Evolutionary conservation across 352 stramenopile genomes (phyloP).

Genomic region (Phytophthora nicotianae): DNA sequence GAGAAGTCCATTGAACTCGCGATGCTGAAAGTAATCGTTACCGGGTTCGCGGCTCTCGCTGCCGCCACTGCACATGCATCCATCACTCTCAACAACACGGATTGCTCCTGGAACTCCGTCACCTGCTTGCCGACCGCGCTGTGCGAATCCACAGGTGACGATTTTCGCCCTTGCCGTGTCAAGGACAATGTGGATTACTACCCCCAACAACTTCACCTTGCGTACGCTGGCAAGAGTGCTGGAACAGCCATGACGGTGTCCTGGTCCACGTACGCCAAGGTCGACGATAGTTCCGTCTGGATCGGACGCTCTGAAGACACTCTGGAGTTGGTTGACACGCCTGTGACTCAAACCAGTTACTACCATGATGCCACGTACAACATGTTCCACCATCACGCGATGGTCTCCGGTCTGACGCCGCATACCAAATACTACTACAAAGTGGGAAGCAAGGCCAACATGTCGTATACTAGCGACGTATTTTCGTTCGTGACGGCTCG

Average conservation of each 20-base stretch:
- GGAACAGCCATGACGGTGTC: conserved; percentile 58
- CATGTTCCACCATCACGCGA: conserved; percentile 51
- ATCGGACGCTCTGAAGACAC: conserved; percentile 31
- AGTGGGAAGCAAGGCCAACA: conserved; percentile 21
- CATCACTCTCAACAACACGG: conserved; percentile 19
- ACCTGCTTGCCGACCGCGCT: conserved; percentile 10
- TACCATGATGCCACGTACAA: conserved; percentile 54
- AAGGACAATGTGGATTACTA: conserved; percentile 24
- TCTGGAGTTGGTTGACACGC: conserved; percentile 13
- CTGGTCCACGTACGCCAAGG: conserved; percentile 46
- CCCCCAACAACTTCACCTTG: conserved; percentile 56
- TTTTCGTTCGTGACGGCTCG: conserved; percentile 36
- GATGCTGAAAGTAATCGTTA: conserved; percentile 13
- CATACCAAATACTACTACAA: conserved; percentile 31
- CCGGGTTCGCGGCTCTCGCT: conserved; percentile 4
- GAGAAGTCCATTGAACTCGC: not conserved
- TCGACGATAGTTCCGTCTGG: conserved; percentile 48
- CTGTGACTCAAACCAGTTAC: conserved; percentile 37
- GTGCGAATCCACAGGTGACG: conserved; percentile 11
- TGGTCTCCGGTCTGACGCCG: conserved; percentile 25
- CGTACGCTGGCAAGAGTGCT: conserved; percentile 39
- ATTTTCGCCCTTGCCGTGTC: conserved; percentile 7
- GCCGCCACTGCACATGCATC: not conserved
- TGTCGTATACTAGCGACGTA: conserved; percentile 27
- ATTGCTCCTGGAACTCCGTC: conserved; percentile 2